phyloP scores from a whole-genome alignment of 2,329 filamentous ascomycete species.

The Westerdykella aurantiaca region DNA sequence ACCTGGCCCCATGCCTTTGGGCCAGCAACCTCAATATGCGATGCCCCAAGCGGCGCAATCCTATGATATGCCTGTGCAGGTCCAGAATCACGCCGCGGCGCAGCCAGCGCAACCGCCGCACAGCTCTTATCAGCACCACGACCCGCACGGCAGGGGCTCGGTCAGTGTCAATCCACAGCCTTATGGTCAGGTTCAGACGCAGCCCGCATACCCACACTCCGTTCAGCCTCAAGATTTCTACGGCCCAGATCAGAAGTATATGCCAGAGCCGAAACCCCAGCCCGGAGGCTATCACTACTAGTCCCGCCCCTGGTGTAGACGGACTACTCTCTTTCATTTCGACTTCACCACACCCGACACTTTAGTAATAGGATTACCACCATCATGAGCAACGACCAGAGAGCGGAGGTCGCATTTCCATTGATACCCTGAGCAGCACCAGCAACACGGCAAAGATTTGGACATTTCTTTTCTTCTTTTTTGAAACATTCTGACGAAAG shows the following conservation, averaged over 20 bases:
- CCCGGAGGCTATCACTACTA: not conserved
- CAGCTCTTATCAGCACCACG: slow-evolving; percentile 14
- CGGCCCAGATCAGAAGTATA: slow-evolving; percentile 25
- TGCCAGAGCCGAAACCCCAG: not conserved
- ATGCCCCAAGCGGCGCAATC: slow-evolving; percentile 17
- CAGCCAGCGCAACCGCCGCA: slow-evolving; percentile 10
- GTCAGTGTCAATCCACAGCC: slow-evolving; percentile 25
- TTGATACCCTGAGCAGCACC: too few relatives aligned
- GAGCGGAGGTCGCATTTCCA: too few relatives aligned
- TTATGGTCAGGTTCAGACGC: slow-evolving; percentile 14
- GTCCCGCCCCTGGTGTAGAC: too few relatives aligned
- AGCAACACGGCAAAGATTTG: too few relatives aligned
- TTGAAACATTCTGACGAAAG: too few relatives aligned
- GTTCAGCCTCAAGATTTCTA: slow-evolving; percentile 23
- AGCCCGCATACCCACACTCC: slow-evolving; percentile 14
- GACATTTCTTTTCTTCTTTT: too few relatives aligned
- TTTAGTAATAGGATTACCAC: too few relatives aligned
- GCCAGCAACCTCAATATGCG: slow-evolving; percentile 22
- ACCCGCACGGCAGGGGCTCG: slow-evolving; percentile 26
- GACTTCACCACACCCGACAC: too few relatives aligned
- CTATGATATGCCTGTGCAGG: slow-evolving; percentile 20
- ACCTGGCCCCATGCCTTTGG: slow-evolving; percentile 15
- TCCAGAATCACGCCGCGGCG: slow-evolving; percentile 13
- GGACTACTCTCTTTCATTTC: too few relatives aligned
- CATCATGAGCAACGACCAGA: too few relatives aligned